Conservation (phyloP, 768 basidiomycete species). For the Naganishia kalamii region DNA sequence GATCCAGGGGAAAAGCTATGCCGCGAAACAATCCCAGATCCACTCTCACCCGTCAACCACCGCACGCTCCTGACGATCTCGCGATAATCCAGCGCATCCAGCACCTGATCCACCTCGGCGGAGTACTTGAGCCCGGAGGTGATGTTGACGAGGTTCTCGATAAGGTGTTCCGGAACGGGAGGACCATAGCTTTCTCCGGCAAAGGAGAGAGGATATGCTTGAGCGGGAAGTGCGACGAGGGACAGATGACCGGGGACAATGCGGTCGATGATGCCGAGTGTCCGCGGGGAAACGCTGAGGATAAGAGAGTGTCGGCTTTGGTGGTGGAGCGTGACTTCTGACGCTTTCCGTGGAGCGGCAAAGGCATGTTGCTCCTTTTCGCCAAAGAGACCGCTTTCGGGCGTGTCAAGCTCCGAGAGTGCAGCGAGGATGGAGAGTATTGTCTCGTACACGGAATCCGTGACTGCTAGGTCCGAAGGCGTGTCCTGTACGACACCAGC, state of each 20-base stretch:
- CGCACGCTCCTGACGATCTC: constrained; percentile 66
- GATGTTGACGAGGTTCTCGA: constrained; percentile 57
- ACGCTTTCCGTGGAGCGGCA: constrained; percentile 4
- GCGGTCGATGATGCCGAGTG: constrained; percentile 44
- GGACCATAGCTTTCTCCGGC: constrained; percentile 48
- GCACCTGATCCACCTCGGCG: constrained; percentile 61
- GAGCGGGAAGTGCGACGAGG: constrained; percentile 9
- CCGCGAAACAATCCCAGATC: constrained; percentile 66
- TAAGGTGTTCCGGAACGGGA: constrained; percentile 57
- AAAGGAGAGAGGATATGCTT: constrained; percentile 60
- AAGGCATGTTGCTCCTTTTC: background rate
- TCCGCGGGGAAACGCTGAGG: constrained; percentile 32
- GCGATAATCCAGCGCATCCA: constrained; percentile 60
- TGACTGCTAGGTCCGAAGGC: background rate
- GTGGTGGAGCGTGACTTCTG: constrained; percentile 11
- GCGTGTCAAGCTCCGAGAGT: background rate
- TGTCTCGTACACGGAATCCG: constrained; percentile 16
- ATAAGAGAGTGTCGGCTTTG: constrained; percentile 33
- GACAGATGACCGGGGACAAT: constrained; percentile 17
- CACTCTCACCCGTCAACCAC: constrained; percentile 76
- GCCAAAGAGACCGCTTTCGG: background rate
- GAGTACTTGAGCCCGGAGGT: constrained; percentile 61
- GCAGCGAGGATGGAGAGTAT: background rate
- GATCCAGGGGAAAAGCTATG: constrained; percentile 73
- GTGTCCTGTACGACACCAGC: constrained; percentile 40